Percentiles rank a stretch among this genome's conserved stretches.
These are phyloP conservation scores for Takashimella tepidaria DNA, from an alignment of 1,284 basidiomycete species.

Conservation along the genomic window DNA sequence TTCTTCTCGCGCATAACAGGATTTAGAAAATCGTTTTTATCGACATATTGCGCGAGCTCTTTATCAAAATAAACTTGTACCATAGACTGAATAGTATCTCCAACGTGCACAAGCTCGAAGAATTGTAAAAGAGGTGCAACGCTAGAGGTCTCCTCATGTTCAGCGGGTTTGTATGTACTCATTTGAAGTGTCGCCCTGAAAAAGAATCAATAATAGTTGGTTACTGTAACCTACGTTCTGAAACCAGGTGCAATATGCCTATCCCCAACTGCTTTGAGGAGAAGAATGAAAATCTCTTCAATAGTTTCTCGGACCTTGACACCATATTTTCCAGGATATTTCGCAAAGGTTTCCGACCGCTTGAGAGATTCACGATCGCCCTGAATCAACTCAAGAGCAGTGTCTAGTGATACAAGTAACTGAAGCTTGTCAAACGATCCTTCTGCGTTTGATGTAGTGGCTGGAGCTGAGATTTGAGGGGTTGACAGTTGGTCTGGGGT, in stretches of 20 bases:
- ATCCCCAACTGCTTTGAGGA: slow-evolving; percentile 71
- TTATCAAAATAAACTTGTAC: slow-evolving; percentile 97
- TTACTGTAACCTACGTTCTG: slow-evolving; percentile 52
- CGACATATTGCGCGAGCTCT: slow-evolving; percentile 81
- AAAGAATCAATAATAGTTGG: not conserved
- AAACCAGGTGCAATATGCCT: slow-evolving; percentile 85
- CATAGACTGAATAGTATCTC: slow-evolving; percentile 96
- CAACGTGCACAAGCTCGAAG: slow-evolving; percentile 94
- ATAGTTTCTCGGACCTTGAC: slow-evolving; percentile 78
- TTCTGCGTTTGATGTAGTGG: not conserved
- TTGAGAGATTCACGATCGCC: slow-evolving; percentile 85
- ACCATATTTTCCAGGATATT: slow-evolving; percentile 78
- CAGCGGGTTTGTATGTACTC: slow-evolving; percentile 77
- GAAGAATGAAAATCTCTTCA: slow-evolving; percentile 82
- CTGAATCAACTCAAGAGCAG: slow-evolving; percentile 86
- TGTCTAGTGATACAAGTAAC: slow-evolving; percentile 82
- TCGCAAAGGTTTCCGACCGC: slow-evolving; percentile 80
- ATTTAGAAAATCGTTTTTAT: slow-evolving; percentile 89
- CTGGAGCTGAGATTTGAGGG: not conserved
- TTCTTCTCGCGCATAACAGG: slow-evolving; percentile 93
- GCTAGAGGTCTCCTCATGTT: slow-evolving; percentile 67
- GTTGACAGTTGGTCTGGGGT: not conserved
- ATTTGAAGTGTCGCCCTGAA: slow-evolving; percentile 77
- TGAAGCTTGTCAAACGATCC: slow-evolving; percentile 62
- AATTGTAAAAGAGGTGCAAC: slow-evolving; percentile 93